A percentile compares a stretch with the other conserved stretches of the same genome.
Conservation (phyloP, 2,329 filamentous ascomycete species). For the Ascochyta clinopodiicola region DNA sequence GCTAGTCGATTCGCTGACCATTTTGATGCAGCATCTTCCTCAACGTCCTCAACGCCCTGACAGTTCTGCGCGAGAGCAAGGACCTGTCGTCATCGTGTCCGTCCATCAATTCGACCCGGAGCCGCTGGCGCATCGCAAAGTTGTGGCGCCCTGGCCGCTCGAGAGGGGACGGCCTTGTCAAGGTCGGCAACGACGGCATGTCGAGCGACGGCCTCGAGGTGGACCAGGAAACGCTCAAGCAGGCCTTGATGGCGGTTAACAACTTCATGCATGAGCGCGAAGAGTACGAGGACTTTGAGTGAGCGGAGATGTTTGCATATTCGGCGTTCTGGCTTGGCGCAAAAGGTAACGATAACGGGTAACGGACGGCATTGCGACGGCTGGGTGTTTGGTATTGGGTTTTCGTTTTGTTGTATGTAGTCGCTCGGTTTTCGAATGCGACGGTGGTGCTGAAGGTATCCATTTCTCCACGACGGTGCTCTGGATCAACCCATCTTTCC, state of each 20-base stretch:
- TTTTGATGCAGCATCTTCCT: constrained; percentile 41
- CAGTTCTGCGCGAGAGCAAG: constrained; percentile 40
- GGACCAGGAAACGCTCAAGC: constrained; percentile 39
- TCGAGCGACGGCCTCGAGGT: constrained; percentile 43
- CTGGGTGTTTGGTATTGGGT: constrained; percentile 18
- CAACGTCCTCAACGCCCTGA: constrained; percentile 44
- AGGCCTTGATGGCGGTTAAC: constrained; percentile 45
- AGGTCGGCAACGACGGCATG: constrained; percentile 44
- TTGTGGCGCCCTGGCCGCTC: constrained; percentile 38
- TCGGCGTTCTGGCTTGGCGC: constrained; percentile 29
- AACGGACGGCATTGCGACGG: constrained; percentile 28
- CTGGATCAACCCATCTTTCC: background rate
- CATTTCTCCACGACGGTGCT: background rate
- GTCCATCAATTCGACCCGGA: constrained; percentile 38
- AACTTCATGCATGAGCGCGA: constrained; percentile 48
- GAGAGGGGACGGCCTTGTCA: constrained; percentile 40
- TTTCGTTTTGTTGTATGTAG: constrained; percentile 27
- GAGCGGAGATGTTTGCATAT: constrained; percentile 19
- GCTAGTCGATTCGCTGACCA: constrained; percentile 22
- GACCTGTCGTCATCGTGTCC: constrained; percentile 42
- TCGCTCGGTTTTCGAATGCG: constrained; percentile 24
- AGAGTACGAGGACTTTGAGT: constrained; percentile 32
- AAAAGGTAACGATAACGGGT: constrained; percentile 22
- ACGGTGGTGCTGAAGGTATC: constrained; percentile 11
- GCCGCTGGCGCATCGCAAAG: constrained; percentile 43